Percentiles rank a stretch among this genome's conserved stretches.
Evolutionary conservation across 306 rosid species (phyloP).

Genomic region (Sechiopsis laciniata): DNA sequence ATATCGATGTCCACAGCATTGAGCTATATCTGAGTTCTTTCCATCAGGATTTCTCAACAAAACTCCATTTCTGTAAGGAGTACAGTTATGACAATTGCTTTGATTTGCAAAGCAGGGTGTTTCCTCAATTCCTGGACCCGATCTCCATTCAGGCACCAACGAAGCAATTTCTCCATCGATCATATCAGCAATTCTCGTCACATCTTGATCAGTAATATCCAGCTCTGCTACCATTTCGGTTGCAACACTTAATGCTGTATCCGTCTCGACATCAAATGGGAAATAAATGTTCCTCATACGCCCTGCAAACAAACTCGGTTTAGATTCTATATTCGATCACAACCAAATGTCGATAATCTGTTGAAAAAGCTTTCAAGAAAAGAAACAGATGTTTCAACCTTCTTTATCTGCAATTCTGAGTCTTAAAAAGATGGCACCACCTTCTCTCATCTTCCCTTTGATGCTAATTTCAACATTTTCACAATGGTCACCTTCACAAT

Average conservation of each 20-base stretch:
- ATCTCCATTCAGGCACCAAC: slow-evolving; percentile 74
- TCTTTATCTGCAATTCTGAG: slow-evolving; percentile 28
- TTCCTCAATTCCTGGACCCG: slow-evolving; percentile 58
- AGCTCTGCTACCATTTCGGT: slow-evolving; percentile 90
- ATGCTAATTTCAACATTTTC: slow-evolving; percentile 23
- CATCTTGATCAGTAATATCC: slow-evolving; percentile 78
- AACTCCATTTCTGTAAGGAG: slow-evolving; percentile 44
- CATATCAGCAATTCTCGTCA: slow-evolving; percentile 52
- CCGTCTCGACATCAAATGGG: slow-evolving; percentile 75
- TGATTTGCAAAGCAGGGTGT: slow-evolving; percentile 33
- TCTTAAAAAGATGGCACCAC: slow-evolving; percentile 24
- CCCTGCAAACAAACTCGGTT: slow-evolving; percentile 21
- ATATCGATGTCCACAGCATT: slow-evolving; percentile 51
- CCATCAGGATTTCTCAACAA: slow-evolving; percentile 32
- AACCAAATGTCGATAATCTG: not conserved
- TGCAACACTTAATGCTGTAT: slow-evolving; percentile 79
- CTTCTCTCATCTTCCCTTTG: slow-evolving; percentile 23
- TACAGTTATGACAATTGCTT: slow-evolving; percentile 44
- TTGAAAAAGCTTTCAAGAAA: not conserved
- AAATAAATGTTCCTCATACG: slow-evolving; percentile 57
- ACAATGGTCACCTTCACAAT: slow-evolving; percentile 22
- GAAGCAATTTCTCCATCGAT: slow-evolving; percentile 82
- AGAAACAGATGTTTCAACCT: slow-evolving; percentile 10
- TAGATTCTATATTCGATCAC: not conserved
- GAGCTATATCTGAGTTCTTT: slow-evolving; percentile 40